Evolutionary conservation across 306 rosid species (phyloP), one percentile per base, ranked within the genome.

Genomic region (Pachyrhizus erosus): DNA sequence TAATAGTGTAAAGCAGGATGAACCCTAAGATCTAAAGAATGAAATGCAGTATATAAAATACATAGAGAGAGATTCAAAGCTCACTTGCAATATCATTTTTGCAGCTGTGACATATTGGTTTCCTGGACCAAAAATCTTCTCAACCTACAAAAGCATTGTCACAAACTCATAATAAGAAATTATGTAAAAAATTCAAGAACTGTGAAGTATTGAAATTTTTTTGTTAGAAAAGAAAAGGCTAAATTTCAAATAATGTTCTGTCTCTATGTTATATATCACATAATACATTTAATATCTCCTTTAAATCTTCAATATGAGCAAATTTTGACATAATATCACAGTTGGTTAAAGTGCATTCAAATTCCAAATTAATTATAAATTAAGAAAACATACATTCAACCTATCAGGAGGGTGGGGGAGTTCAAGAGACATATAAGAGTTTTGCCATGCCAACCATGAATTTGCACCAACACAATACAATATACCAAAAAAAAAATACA

Each of bases 51-150:
- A 9, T 40, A 70, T 45, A 23, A 17, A 37, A 17, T 34, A 17
- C 11, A 62, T 5, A 64, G 49, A 18, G 15, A 61, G 29, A 79
- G 27, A 57, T 23, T 61, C 45, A 61, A 11, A 62, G 20, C 86
- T 64, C 83, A 94, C 98, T 87, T 94, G 98, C 26, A 94, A 89
- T 75, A 94, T 89, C 98, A 94, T 94, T 92, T 94, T 94, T 67
- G 98, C 98, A 80, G 98, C 98, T 11, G 98, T 94, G 84, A 94
- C 98, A 71, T 94, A 94, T 27, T 94, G 98, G 86, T 94, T 94
- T 64, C 98, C 98, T n/a, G 98, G 98, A 69, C 98, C 98, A 80
- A 94, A 86, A 26, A 94, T 73, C 76, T 94, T 94, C 84, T 94
- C 97, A 46, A 87, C 98, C 98, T 94, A 82, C 76, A 88, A 33